A percentile compares a stretch with the other conserved stretches of the same genome.
phyloP scores from a whole-genome alignment of 305 asterid genomes.

The Solanum hybrid region DNA sequence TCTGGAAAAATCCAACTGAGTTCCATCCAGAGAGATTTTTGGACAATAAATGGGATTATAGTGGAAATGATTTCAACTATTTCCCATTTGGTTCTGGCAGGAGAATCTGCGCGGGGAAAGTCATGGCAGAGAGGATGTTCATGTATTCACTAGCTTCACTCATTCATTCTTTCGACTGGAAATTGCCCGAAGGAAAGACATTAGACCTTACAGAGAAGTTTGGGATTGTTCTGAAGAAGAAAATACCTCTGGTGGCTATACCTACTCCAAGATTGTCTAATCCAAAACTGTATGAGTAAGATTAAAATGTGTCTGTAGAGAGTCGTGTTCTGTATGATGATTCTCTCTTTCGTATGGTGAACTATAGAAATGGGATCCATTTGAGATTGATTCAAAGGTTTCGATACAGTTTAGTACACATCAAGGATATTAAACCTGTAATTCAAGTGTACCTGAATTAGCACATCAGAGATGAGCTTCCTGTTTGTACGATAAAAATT shows the following conservation, averaged over 20 bases:
- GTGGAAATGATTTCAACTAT: not conserved
- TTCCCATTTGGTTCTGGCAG: constrained; percentile 28
- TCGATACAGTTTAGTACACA: not conserved
- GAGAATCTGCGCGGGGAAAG: constrained; percentile 57
- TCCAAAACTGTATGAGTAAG: constrained; percentile 27
- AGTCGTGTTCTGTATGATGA: not conserved
- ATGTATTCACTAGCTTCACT: constrained; percentile 55
- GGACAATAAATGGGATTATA: not conserved
- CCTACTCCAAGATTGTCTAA: constrained; percentile 48
- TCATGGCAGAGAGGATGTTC: constrained; percentile 66
- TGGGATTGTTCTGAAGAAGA: constrained; percentile 70
- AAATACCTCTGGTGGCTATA: constrained; percentile 35
- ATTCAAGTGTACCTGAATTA: not conserved
- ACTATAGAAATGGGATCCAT: not conserved
- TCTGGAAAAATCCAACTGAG: not conserved
- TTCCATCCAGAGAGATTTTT: not conserved
- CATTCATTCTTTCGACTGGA: constrained; percentile 66
- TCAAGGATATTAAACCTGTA: not conserved
- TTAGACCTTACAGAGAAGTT: constrained; percentile 54
- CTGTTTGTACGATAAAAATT: not conserved
- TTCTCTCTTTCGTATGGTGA: not conserved
- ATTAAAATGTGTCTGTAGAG: not conserved
- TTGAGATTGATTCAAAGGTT: not conserved
- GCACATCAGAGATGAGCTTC: not conserved
- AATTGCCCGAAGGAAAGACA: constrained; percentile 25